These are phyloP conservation scores for Pseudogymnoascus destructans DNA, from an alignment of 2,329 filamentous ascomycete genomes.

Conservation along the genomic window DNA sequence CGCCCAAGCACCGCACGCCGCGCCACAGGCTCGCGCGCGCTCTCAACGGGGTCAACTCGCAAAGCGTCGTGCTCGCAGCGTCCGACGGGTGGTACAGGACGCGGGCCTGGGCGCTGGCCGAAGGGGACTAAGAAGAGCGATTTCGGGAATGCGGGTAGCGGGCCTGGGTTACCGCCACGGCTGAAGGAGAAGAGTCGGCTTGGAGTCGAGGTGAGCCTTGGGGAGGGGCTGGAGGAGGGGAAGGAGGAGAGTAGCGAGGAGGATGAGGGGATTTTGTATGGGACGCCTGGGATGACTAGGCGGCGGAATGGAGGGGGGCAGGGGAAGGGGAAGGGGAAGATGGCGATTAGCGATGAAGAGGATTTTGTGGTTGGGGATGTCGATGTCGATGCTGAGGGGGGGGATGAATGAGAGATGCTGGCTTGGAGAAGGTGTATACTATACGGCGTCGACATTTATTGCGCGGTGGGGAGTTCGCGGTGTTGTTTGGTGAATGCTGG, in stretches of 20 bases:
- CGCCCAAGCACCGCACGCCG: conserved; percentile 26
- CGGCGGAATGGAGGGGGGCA: conserved; percentile 15
- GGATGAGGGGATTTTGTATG: conserved; percentile 21
- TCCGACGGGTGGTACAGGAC: conserved; percentile 48
- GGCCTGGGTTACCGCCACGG: conserved; percentile 47
- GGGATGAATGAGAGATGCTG: conserved; percentile 15
- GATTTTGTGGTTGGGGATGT: conserved; percentile 25
- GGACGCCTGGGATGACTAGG: conserved; percentile 17
- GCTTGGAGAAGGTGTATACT: background rate
- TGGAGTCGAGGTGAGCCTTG: conserved; percentile 24
- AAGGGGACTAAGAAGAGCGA: conserved; percentile 57
- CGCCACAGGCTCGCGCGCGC: conserved; percentile 15
- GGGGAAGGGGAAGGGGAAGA: conserved; percentile 13
- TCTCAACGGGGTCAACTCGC: conserved; percentile 17
- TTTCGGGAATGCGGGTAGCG: conserved; percentile 53
- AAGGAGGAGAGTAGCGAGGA: conserved; percentile 10
- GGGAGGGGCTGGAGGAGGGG: conserved; percentile 14
- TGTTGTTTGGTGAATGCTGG: background rate
- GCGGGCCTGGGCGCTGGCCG: conserved; percentile 52
- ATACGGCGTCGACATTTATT: conserved; percentile 6
- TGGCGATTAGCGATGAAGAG: conserved; percentile 18
- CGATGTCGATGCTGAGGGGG: conserved; percentile 21
- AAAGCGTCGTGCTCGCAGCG: conserved; percentile 32
- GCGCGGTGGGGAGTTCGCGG: background rate
- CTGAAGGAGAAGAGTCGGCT: conserved; percentile 23